Conservation (phyloP, 2,329 filamentous ascomycete species). For the Nemania sp. region DNA sequence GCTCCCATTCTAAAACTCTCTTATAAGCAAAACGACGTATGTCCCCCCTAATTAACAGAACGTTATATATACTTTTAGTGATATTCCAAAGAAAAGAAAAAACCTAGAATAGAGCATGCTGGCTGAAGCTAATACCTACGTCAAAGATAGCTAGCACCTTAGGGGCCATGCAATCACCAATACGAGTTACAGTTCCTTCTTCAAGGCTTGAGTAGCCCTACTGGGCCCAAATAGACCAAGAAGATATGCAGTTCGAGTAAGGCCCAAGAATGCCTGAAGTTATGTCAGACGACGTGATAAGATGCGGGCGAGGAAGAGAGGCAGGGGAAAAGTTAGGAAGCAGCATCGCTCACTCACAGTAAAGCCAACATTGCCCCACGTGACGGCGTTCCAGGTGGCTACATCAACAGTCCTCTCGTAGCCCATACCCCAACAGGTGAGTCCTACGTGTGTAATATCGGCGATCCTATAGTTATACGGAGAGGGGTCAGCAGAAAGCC, state of each 20-base stretch:
- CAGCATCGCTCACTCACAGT: constrained; percentile 61
- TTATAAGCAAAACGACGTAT: neutral
- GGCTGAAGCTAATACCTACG: neutral
- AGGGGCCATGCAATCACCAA: neutral
- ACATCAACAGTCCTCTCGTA: constrained; percentile 65
- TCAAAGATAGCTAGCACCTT: too few species aligned
- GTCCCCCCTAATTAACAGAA: neutral
- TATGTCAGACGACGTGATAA: neutral
- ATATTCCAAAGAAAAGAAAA: too few species aligned
- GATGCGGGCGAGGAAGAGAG: neutral
- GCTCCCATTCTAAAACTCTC: neutral
- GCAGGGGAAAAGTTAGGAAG: neutral
- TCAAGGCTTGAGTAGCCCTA: constrained; percentile 25
- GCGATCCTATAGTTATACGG: constrained; percentile 56
- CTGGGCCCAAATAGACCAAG: constrained; percentile 51
- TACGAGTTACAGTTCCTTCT: constrained; percentile 42
- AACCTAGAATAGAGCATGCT: neutral
- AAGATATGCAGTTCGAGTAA: constrained; percentile 50
- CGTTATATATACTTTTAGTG: neutral
- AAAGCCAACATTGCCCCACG: constrained; percentile 78
- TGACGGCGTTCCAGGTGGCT: constrained; percentile 73
- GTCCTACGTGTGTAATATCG: constrained; percentile 75
- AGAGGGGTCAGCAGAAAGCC: constrained; percentile 1
- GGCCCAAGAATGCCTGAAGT: constrained; percentile 48
- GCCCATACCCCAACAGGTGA: constrained; percentile 71